Evolutionary conservation across 345 rosid species (phyloP), one percentile per base, ranked within the genome.

Genomic region (Corymbia maculata): DNA sequence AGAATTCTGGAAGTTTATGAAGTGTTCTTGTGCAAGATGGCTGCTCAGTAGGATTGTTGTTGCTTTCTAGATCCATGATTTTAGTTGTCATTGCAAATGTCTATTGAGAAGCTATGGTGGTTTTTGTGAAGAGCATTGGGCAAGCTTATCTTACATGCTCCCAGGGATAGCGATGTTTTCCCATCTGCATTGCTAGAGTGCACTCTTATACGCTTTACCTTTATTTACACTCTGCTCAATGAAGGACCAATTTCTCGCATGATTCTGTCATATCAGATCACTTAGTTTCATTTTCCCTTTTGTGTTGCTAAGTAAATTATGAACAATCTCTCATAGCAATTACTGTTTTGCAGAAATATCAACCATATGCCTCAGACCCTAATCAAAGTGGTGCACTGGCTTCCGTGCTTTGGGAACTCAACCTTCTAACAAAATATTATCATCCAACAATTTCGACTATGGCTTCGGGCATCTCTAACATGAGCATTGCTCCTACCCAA

Each of bases 341-440:
- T 47, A 26, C 64, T 85, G 8, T 14, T 26, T 4, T 90, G 92
- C 97, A 97, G 99, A 95, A 93, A 90, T 96, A 95, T 90, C 97
- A 97, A 90, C 99, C 99, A 51, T 94, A 93, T 89, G 98, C 96
- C 4, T 64, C 90, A 19, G 98, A 98, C 85, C 99, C 99, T 36
- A 98, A 94, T 90, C 90, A 96, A 90, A 98, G 98, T 61, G 98
- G 99, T 9, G 99, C 99, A 11, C 95, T 97, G 68, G 96, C 98
- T 89, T 94, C 99, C 0, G 99, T 97, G 79, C 98, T 97, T 10
- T 97, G 99, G 99, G 99, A 97, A 85, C 95, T 97, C 85, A 91
- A 90, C 88, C 98, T 97, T 90, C 94, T 95, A 30, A 92, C 94
- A n/a, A 93, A 92, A 91, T 98, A 97, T 90, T 96, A 93, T 87